These are phyloP conservation scores for Aspergillus brasiliensis DNA, from an alignment of 2,329 filamentous ascomycete genomes.

Conservation along the genomic window DNA sequence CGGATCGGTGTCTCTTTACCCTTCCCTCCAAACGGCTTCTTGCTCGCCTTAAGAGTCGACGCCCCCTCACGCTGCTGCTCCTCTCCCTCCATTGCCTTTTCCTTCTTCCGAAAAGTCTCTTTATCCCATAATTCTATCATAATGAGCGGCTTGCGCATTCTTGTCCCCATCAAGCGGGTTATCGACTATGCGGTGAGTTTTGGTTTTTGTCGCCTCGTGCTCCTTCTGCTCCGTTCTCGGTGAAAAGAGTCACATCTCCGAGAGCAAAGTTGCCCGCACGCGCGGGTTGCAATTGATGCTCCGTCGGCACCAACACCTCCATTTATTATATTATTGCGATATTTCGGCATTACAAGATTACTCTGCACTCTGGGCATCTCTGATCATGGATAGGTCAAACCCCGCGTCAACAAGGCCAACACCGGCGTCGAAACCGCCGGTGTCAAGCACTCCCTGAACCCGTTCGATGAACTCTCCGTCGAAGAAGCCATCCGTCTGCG, in stretches of 20 bases:
- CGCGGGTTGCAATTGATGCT: background rate
- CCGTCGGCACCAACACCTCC: background rate
- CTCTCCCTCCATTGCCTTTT: slow-evolving; percentile 14
- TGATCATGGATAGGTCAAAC: slow-evolving; percentile 59
- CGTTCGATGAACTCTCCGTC: slow-evolving; percentile 96
- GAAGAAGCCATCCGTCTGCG: slow-evolving; percentile 95
- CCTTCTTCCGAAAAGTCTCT: background rate
- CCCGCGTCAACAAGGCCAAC: slow-evolving; percentile 68
- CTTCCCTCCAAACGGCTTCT: slow-evolving; percentile 1
- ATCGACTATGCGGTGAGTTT: slow-evolving; percentile 78
- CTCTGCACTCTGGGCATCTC: background rate
- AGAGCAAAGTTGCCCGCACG: background rate
- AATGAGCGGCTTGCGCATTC: slow-evolving; percentile 65
- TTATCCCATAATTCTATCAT: slow-evolving; percentile 21
- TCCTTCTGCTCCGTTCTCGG: slow-evolving; percentile 22
- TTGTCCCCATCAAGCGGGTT: slow-evolving; percentile 80
- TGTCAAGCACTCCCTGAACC: slow-evolving; percentile 98
- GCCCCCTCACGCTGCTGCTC: background rate
- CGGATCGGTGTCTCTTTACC: slow-evolving; percentile 24
- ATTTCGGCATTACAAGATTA: background rate
- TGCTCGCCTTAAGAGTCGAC: slow-evolving; percentile 2
- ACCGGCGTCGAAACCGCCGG: slow-evolving; percentile 89
- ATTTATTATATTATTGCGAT: background rate
- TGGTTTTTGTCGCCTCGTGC: slow-evolving; percentile 10
- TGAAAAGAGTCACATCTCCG: slow-evolving; percentile 14